Conservation (phyloP, 2,329 filamentous ascomycete species). For the Chaetomium sp. region DNA sequence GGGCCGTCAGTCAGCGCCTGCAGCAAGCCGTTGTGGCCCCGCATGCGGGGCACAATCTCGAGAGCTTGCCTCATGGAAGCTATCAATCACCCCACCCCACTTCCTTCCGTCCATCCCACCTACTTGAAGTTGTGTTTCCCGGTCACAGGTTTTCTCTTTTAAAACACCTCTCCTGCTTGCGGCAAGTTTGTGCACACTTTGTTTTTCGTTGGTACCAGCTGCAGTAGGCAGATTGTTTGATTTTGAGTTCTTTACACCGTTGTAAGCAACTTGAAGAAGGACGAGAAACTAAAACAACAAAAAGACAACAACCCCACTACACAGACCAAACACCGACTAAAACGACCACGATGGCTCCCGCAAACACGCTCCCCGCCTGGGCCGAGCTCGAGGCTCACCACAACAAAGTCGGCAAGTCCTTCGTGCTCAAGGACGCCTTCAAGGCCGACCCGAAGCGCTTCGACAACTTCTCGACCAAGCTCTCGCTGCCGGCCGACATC, state of each 20-base stretch:
- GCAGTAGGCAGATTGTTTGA: conserved; percentile 3
- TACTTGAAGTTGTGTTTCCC: not conserved
- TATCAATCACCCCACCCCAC: conserved; percentile 11
- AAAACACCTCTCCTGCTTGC: too few species aligned
- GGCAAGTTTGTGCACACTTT: too few species aligned
- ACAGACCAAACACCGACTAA: not conserved
- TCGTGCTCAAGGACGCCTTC: conserved; percentile 91
- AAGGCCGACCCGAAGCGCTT: conserved; percentile 82
- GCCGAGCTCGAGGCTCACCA: conserved; percentile 86
- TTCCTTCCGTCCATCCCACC: conserved; percentile 1
- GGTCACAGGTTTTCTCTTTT: not conserved
- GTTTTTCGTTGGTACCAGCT: not conserved
- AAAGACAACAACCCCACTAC: not conserved
- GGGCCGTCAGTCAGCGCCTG: not conserved
- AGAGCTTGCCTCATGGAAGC: conserved; percentile 8
- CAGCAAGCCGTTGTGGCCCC: not conserved
- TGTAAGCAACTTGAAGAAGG: too few species aligned
- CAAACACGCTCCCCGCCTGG: conserved; percentile 82
- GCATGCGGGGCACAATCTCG: conserved; percentile 12
- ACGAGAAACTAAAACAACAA: not conserved
- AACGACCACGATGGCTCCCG: conserved; percentile 59
- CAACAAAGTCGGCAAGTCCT: conserved; percentile 75
- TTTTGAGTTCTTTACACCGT: not conserved
- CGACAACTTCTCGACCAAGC: conserved; percentile 80
- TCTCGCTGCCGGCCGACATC: conserved; percentile 70